Base-by-base conservation (phyloP, 345 rosid genomes). In the Citrus medica region DNA sequence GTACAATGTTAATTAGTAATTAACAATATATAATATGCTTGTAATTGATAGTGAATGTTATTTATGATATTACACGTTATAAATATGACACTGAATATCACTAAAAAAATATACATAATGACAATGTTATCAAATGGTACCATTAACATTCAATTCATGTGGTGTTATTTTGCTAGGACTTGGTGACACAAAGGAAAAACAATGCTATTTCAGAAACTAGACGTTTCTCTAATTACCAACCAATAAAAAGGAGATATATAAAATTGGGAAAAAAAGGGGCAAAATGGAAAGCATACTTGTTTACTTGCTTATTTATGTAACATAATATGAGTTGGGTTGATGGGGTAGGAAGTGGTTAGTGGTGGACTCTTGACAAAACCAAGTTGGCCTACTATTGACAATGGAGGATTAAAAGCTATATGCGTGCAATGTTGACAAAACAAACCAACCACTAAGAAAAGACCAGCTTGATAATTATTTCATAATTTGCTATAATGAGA, bases 371-470 rank as follows among this genome's bases (percentile, higher is more conserved):
- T 51, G 70, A 55, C 63, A 72, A 33, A 71, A n/a, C 64, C 55
- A 71, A 71, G 37, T 70, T 76, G 79, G 37, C 10, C 53, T 38
- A n/a, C 51, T 46, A 46, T 40, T 58, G 37, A 9, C 42, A 59
- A 67, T 67, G 60, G 71, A 48, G 35, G 22, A 24, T 37, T 51
- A 73, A 59, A 67, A 37, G 75, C 19, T 60, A n/a, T 37, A 8
- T 38, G 13, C 2, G 22, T 42, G 14, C 37, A 51, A 9, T 37
- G 68, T 65, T 82, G 76, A 82, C 76, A 74, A 74, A 73, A 62
- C 72, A 77, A 42, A 33, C 37, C 75, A 74, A 65, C 76, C 66
- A 74, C 79, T 35, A 55, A 62, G 32, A 76, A 69, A 73, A 67
- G 71, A 81, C 67, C 40, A 13, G 22, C 58, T 17, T 16, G 22